These are phyloP conservation scores for Scolecobasidium constrictum DNA, from an alignment of 2,329 filamentous ascomycete species.

Conservation along the genomic window DNA sequence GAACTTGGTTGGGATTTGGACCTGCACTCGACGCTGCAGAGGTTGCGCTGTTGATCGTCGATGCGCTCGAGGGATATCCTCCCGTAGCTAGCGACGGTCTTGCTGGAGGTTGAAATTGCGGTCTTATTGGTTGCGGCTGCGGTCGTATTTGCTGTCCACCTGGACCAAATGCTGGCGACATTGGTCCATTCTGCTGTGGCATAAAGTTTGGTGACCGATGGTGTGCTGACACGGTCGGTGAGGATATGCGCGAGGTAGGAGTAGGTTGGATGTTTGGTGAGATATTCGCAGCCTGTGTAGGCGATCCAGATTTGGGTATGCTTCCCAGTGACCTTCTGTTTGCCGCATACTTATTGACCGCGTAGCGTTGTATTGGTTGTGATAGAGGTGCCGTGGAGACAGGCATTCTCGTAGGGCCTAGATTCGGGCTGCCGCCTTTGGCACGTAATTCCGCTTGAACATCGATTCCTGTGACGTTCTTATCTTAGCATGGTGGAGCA, in stretches of 20 bases:
- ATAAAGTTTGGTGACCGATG: conserved; percentile 50
- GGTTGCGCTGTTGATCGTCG: conserved; percentile 4
- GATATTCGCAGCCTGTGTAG: conserved; percentile 27
- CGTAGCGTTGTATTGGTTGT: conserved; percentile 10
- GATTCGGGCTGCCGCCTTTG: conserved; percentile 78
- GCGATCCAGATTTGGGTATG: conserved; percentile 49
- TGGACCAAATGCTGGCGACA: conserved; percentile 48
- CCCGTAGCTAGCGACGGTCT: conserved; percentile 1
- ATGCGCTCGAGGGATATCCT: conserved; percentile 7
- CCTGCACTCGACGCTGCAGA: conserved; percentile 16
- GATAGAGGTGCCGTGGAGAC: conserved; percentile 14
- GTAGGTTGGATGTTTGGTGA: conserved; percentile 72
- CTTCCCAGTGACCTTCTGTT: conserved; percentile 60
- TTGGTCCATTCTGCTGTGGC: conserved; percentile 46
- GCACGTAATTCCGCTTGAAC: conserved; percentile 90
- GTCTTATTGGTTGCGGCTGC: conserved; percentile 8
- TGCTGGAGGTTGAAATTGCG: conserved; percentile 5
- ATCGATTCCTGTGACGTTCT: conserved; percentile 62
- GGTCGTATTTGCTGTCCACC: conserved; percentile 31
- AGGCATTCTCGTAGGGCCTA: conserved; percentile 46
- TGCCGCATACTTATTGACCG: conserved; percentile 9
- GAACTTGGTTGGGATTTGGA: conserved; percentile 21
- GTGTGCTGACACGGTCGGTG: conserved; percentile 46
- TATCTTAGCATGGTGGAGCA: conserved; percentile 2
- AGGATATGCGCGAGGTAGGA: conserved; percentile 66